Evolutionary conservation across 2,329 filamentous ascomycete species (phyloP).

Genomic region (Pleomassaria siparia): DNA sequence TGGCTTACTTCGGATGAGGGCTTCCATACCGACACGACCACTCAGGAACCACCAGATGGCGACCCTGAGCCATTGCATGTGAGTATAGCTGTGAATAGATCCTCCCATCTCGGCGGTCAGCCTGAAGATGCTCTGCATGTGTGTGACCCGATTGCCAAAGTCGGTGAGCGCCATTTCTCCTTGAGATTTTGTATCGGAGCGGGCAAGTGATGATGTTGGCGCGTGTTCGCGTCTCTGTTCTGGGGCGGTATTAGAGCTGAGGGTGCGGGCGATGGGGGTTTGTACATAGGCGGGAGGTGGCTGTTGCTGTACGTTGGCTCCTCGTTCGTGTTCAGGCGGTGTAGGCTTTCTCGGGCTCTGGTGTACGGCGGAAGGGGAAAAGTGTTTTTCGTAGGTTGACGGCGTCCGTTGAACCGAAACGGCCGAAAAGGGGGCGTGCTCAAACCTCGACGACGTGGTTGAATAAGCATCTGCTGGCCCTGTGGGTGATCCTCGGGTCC

Average conservation of each 20-base stretch:
- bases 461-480: constrained; percentile 21
- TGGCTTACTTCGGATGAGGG: constrained; percentile 66
- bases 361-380: constrained; percentile 6
- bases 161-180: constrained; percentile 59
- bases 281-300: constrained; percentile 16
- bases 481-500: constrained; percentile 22
- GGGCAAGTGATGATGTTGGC: constrained; percentile 18
- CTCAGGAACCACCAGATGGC: constrained; percentile 89
- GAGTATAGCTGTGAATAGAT: constrained; percentile 63
- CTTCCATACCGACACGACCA: constrained; percentile 75
- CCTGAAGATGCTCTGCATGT: constrained; percentile 74
- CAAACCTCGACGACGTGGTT: constrained; percentile 10
- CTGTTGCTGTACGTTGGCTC: constrained; percentile 9
- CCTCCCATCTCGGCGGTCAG: constrained; percentile 74
- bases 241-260: background rate
- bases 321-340: constrained; percentile 25
- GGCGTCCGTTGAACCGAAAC: constrained; percentile 4
- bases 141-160: constrained; percentile 70
- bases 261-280: constrained; percentile 7
- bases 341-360: constrained; percentile 24
- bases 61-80: constrained; percentile 69
- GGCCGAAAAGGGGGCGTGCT: constrained; percentile 14
- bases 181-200: constrained; percentile 36
- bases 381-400: background rate
- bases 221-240: constrained; percentile 21